phyloP scores from a whole-genome alignment of 345 rosid genomes.

The Eucalyptus cladocalyx region DNA sequence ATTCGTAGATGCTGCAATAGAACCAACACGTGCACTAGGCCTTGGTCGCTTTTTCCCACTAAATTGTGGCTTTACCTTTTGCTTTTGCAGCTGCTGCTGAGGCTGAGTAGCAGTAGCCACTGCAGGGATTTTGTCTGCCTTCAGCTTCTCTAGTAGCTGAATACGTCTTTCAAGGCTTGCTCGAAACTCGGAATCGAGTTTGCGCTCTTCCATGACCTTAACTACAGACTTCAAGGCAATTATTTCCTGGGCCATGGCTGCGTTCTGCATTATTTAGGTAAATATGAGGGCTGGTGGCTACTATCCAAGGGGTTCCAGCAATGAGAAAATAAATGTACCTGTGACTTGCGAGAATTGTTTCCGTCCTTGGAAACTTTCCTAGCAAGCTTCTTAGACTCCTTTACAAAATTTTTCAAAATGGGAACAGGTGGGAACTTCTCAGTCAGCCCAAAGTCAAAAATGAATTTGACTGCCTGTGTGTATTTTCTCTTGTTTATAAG shows the following conservation, averaged over 20 bases:
- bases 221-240: conserved; percentile 43
- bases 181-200: conserved; percentile 42
- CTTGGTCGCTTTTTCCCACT: conserved; percentile 28
- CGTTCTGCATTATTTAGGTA: conserved; percentile 26
- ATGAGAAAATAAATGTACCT: conserved; percentile 16
- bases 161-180: conserved; percentile 28
- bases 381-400: conserved; percentile 18
- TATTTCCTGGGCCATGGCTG: conserved; percentile 40
- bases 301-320: not conserved
- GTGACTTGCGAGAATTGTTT: conserved; percentile 28
- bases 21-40: not conserved
- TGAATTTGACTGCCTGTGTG: conserved; percentile 40
- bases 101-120: not conserved
- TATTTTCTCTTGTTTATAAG: conserved; percentile 40
- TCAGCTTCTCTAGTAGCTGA: conserved; percentile 50
- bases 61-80: not conserved
- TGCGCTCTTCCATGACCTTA: conserved; percentile 40
- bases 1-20: not conserved
- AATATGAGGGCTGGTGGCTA: not conserved
- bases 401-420: conserved; percentile 33
- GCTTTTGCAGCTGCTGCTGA: not conserved
- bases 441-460: conserved; percentile 49
- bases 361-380: conserved; percentile 14
- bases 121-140: not conserved
- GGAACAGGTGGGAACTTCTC: conserved; percentile 44